Evolutionary conservation across 345 rosid species (phyloP).

Genomic region (Odontarrhena argentea): DNA sequence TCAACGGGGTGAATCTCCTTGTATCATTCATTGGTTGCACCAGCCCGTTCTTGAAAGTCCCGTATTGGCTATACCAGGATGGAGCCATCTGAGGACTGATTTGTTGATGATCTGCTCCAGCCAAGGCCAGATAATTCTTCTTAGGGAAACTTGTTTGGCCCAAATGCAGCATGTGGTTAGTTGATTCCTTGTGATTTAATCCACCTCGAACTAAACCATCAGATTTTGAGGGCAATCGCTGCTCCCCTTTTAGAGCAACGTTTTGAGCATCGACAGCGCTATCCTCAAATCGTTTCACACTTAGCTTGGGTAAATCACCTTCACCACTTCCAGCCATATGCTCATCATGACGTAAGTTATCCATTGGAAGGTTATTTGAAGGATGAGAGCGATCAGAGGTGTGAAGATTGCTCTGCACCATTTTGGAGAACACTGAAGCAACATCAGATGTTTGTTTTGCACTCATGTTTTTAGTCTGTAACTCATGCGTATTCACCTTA

Average conservation of each 20-base stretch:
- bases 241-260: constrained; percentile 48
- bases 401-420: constrained; percentile 57
- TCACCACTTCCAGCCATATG: constrained; percentile 60
- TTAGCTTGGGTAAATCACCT: constrained; percentile 50
- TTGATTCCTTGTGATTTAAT: constrained; percentile 38
- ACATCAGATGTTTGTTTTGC: constrained; percentile 44
- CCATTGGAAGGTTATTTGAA: constrained; percentile 46
- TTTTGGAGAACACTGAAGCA: constrained; percentile 35
- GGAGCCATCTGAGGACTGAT: constrained; percentile 77
- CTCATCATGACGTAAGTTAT: constrained; percentile 52
- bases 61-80: constrained; percentile 76
- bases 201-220: constrained; percentile 47
- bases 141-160: constrained; percentile 43
- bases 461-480: constrained; percentile 46
- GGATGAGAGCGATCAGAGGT: constrained; percentile 60
- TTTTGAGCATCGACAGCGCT: constrained; percentile 48
- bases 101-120: constrained; percentile 54
- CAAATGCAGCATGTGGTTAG: constrained; percentile 36
- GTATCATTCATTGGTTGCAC: constrained; percentile 51
- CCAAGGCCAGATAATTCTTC: constrained; percentile 44
- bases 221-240: constrained; percentile 43
- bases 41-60: constrained; percentile 70
- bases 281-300: constrained; percentile 55
- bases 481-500: constrained; percentile 31
- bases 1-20: constrained; percentile 42